phyloP scores from a whole-genome alignment of 2,329 filamentous ascomycete species.

The Amesomyces nigricolor region DNA sequence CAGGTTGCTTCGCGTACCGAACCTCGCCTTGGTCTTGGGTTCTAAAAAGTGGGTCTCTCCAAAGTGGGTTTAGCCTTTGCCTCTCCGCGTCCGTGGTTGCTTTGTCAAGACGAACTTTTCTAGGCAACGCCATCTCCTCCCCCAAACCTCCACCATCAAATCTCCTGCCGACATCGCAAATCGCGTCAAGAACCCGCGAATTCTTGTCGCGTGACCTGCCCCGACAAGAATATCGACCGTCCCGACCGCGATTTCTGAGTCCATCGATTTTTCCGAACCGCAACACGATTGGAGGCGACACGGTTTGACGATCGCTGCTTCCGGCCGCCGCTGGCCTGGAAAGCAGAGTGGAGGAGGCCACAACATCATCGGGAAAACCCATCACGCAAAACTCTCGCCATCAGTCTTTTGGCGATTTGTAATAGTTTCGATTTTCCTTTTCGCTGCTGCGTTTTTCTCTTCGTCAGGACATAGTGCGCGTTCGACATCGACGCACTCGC shows the following conservation, averaged over 20 bases:
- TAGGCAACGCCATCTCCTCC: conserved; percentile 22
- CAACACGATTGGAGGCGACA: conserved; percentile 41
- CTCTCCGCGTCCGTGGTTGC: conserved; percentile 15
- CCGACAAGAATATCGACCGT: conserved; percentile 34
- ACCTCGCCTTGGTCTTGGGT: background rate
- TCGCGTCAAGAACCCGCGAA: conserved; percentile 48
- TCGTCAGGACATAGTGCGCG: conserved; percentile 1
- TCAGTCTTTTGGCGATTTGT: conserved; percentile 6
- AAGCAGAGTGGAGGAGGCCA: conserved; percentile 28
- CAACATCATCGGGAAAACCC: conserved; percentile 18
- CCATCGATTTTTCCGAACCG: conserved; percentile 32
- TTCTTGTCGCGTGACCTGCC: conserved; percentile 29
- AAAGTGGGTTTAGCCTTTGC: conserved; percentile 14
- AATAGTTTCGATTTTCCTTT: conserved; percentile 9
- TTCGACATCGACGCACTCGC: conserved; percentile 8
- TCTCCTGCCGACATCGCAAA: conserved; percentile 42
- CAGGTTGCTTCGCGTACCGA: background rate
- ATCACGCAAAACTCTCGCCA: conserved; percentile 17
- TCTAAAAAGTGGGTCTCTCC: conserved; percentile 18
- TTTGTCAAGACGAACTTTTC: conserved; percentile 27
- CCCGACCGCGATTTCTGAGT: conserved; percentile 35
- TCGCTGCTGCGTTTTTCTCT: conserved; percentile 3
- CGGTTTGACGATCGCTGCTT: conserved; percentile 31
- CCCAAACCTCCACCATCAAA: conserved; percentile 33
- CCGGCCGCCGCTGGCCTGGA: conserved; percentile 38